phyloP scores from a whole-genome alignment of 2,329 filamentous ascomycete genomes.

The Fusarium odoratissimum region DNA sequence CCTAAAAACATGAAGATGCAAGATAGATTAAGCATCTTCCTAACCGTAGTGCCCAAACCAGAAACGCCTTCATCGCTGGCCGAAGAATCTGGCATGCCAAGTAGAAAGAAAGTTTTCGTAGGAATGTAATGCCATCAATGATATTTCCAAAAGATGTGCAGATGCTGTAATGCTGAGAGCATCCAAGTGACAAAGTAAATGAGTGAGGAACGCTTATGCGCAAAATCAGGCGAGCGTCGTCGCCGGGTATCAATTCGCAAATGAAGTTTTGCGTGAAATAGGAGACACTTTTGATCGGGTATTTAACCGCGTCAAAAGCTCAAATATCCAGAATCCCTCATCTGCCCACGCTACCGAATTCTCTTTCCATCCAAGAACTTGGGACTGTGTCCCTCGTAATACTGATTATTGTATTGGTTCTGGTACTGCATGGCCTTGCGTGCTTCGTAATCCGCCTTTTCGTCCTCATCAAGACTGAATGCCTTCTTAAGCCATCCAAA shows the following conservation, averaged over 20 bases:
- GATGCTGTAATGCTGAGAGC: conserved; percentile 11
- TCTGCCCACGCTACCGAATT: conserved; percentile 46
- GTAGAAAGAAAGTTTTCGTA: conserved; percentile 5
- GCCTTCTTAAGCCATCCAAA: conserved; percentile 78
- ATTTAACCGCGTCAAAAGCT: background rate
- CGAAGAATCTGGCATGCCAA: conserved; percentile 22
- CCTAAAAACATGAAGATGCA: conserved; percentile 6
- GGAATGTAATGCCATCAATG: background rate
- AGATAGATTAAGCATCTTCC: conserved; percentile 6
- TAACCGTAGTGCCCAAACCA: conserved; percentile 6
- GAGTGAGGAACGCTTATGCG: conserved; percentile 15
- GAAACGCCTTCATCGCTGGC: conserved; percentile 34
- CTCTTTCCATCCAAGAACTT: conserved; percentile 68
- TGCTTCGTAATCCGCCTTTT: conserved; percentile 69
- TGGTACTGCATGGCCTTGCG: conserved; percentile 59
- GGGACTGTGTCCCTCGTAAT: conserved; percentile 63
- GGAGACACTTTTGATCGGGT: conserved; percentile 8
- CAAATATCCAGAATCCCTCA: conserved; percentile 8
- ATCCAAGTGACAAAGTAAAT: conserved; percentile 15
- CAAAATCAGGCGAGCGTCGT: conserved; percentile 35
- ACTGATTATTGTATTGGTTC: conserved; percentile 58
- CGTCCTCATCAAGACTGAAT: conserved; percentile 73
- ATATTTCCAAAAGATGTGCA: conserved; percentile 7
- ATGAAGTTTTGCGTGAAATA: conserved; percentile 28
- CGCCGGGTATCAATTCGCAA: conserved; percentile 46